Percentiles rank a stretch among this genome's conserved stretches.
phyloP scores from a whole-genome alignment of 768 basidiomycete genomes.

The Tylopilus vinaceipallidus region DNA sequence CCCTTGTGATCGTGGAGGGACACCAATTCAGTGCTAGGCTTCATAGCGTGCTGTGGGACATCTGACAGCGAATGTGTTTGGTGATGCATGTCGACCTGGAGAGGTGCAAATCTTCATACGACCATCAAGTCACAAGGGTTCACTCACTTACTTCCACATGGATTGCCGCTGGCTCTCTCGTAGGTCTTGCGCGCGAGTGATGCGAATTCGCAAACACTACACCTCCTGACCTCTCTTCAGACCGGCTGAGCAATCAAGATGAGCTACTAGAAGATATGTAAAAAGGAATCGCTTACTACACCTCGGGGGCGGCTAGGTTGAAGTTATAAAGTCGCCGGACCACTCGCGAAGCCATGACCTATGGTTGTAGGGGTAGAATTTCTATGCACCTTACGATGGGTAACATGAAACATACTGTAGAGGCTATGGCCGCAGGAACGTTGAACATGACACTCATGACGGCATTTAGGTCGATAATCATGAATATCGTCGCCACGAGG shows the following conservation, averaged over 20 bases:
- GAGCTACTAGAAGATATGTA: neutral
- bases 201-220: conserved; percentile 15
- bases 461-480: conserved; percentile 61
- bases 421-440: conserved; percentile 57
- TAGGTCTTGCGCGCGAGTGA: conserved; percentile 14
- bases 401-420: conserved; percentile 38
- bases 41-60: conserved; percentile 21
- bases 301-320: conserved; percentile 23
- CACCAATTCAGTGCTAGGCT: conserved; percentile 23
- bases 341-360: conserved; percentile 61
- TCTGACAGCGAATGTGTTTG: conserved; percentile 26
- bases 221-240: conserved; percentile 18
- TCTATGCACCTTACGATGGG: neutral
- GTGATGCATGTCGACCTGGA: conserved; percentile 31
- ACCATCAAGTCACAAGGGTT: neutral
- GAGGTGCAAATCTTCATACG: conserved; percentile 1
- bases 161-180: conserved; percentile 22
- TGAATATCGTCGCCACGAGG: conserved; percentile 51
- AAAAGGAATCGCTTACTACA: conserved; percentile 25
- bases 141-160: conserved; percentile 34
- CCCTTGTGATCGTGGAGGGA: conserved; percentile 23
- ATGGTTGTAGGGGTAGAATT: neutral
- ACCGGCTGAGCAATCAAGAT: conserved; percentile 15
- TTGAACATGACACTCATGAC: conserved; percentile 69
- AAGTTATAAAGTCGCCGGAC: conserved; percentile 60